phyloP scores from a whole-genome alignment of 2,329 filamentous ascomycete species.

The Massarina eburnea region DNA sequence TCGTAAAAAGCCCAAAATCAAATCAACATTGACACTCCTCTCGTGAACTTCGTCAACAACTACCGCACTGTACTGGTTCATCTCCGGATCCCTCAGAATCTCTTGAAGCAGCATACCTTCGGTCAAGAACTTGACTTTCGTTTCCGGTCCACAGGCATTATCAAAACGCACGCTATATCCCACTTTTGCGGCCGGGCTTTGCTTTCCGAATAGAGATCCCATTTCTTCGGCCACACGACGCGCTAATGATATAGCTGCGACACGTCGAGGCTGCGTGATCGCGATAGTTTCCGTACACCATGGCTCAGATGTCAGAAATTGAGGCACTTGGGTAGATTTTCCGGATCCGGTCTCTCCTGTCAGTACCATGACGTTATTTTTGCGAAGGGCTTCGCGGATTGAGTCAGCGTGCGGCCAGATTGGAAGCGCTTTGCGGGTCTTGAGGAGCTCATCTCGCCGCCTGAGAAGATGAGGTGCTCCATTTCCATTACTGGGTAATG shows the following conservation, averaged over 20 bases:
- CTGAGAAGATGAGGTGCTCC: conserved; percentile 35
- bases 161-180: conserved; percentile 97
- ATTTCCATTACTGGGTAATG: neutral
- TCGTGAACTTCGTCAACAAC: conserved; percentile 98
- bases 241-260: conserved; percentile 90
- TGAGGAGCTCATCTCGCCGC: conserved; percentile 51
- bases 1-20: conserved; percentile 85
- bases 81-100: conserved; percentile 78
- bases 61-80: conserved; percentile 84
- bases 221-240: conserved; percentile 84
- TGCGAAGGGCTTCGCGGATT: conserved; percentile 64
- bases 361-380: conserved; percentile 76
- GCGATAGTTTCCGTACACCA: conserved; percentile 84
- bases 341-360: conserved; percentile 95
- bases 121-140: conserved; percentile 88
- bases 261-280: conserved; percentile 89
- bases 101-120: conserved; percentile 97
- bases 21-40: conserved; percentile 88
- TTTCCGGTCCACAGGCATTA: conserved; percentile 77
- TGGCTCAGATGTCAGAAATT: conserved; percentile 76
- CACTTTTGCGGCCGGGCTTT: conserved; percentile 65
- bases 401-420: conserved; percentile 75
- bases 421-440: conserved; percentile 68
- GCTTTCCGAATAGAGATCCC: conserved; percentile 63
- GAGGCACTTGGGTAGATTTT: conserved; percentile 95